These are phyloP conservation scores for Alternaria arbusti DNA, from an alignment of 2,329 filamentous ascomycete species.

Conservation along the genomic window DNA sequence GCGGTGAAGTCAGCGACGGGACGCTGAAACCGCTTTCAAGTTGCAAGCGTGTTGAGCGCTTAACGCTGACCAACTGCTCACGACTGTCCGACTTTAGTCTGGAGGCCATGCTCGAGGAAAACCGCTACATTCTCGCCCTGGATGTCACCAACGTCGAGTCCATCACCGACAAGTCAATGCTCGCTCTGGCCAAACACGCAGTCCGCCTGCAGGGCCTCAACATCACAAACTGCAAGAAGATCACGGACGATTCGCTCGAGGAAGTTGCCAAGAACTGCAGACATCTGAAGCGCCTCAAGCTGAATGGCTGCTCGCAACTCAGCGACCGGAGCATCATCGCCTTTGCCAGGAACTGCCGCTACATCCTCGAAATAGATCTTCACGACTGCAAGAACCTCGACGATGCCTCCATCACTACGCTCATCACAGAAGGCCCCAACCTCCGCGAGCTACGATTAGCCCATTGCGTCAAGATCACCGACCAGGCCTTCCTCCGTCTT, in stretches of 20 bases:
- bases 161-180: slow-evolving; percentile 82
- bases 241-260: slow-evolving; percentile 86
- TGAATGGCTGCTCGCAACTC: slow-evolving; percentile 88
- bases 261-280: slow-evolving; percentile 80
- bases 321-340: slow-evolving; percentile 82
- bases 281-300: slow-evolving; percentile 90
- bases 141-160: slow-evolving; percentile 84
- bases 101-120: slow-evolving; percentile 78
- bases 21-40: slow-evolving; percentile 80
- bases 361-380: slow-evolving; percentile 95
- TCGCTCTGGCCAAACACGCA: slow-evolving; percentile 80
- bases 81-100: slow-evolving; percentile 85
- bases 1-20: slow-evolving; percentile 81
- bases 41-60: slow-evolving; percentile 89
- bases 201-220: slow-evolving; percentile 88
- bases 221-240: slow-evolving; percentile 81
- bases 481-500: slow-evolving; percentile 84
- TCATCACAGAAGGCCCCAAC: slow-evolving; percentile 78
- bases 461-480: slow-evolving; percentile 82
- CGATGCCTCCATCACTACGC: slow-evolving; percentile 80
- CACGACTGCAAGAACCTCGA: slow-evolving; percentile 83
- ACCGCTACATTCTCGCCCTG: slow-evolving; percentile 81
- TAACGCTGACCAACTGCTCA: slow-evolving; percentile 90
- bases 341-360: slow-evolving; percentile 86
- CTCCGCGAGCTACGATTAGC: slow-evolving; percentile 90